Percentiles rank a stretch among this genome's conserved stretches.
phyloP scores from a whole-genome alignment of 352 stramenopile species.

The Blastocystis sp. region DNA sequence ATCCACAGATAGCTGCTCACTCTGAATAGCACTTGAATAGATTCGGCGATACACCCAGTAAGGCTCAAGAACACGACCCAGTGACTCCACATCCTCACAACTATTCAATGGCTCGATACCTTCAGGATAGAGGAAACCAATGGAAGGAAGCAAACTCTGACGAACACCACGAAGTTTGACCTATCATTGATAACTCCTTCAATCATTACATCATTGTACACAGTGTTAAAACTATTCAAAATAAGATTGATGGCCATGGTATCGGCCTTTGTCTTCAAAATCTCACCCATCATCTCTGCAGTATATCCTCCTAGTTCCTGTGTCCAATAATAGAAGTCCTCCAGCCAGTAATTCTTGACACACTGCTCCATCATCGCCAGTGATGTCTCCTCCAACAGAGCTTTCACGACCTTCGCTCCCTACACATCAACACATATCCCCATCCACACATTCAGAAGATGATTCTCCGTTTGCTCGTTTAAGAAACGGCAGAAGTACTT shows the following conservation, averaged over 20 bases:
- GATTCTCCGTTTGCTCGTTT: slow-evolving; percentile 81
- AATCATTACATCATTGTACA: slow-evolving; percentile 77
- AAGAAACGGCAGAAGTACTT: slow-evolving; percentile 88
- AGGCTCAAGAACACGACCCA: slow-evolving; percentile 82
- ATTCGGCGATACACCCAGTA: slow-evolving; percentile 94
- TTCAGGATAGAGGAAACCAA: slow-evolving; percentile 93
- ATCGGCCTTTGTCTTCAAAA: slow-evolving; percentile 89
- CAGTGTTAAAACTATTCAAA: slow-evolving; percentile 93
- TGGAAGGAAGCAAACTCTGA: slow-evolving; percentile 92
- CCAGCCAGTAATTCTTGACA: slow-evolving; percentile 94
- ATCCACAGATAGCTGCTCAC: slow-evolving; percentile 89
- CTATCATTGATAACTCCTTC: neutral
- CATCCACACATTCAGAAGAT: slow-evolving; percentile 36
- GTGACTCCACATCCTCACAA: slow-evolving; percentile 83
- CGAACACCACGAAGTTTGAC: slow-evolving; percentile 85
- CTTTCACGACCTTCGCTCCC: slow-evolving; percentile 77
- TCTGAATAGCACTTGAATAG: slow-evolving; percentile 87
- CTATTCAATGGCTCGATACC: slow-evolving; percentile 88
- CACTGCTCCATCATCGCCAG: slow-evolving; percentile 99
- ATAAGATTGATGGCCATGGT: slow-evolving; percentile 98
- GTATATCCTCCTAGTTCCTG: slow-evolving; percentile 92
- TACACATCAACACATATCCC: neutral
- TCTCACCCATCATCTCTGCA: slow-evolving; percentile 92
- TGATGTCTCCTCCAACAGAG: slow-evolving; percentile 95
- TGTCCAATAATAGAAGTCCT: slow-evolving; percentile 90